A percentile compares a stretch with the other conserved stretches of the same genome.
Evolutionary conservation across 2,329 filamentous ascomycete genomes (phyloP).

Genomic region (Dactylellina sp.): DNA sequence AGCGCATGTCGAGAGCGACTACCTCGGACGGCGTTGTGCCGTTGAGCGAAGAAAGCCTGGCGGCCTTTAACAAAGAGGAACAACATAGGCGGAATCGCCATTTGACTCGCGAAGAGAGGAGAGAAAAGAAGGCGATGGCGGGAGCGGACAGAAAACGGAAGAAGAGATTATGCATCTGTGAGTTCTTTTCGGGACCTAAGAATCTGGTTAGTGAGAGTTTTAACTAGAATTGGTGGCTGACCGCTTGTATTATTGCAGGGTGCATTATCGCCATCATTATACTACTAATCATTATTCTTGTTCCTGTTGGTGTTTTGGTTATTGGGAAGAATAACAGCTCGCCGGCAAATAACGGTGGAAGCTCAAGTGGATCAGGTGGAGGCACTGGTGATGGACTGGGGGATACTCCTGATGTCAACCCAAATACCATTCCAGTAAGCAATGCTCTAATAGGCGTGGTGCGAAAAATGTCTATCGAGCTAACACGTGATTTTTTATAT

Average conservation of each 20-base stretch:
- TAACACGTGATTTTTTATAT: constrained; percentile 39
- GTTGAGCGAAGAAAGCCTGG: constrained; percentile 47
- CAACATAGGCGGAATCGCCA: constrained; percentile 35
- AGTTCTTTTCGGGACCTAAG: constrained; percentile 11
- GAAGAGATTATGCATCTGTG: constrained; percentile 62
- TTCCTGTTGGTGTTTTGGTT: constrained; percentile 66
- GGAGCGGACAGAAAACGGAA: constrained; percentile 61
- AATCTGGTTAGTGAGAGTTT: neutral
- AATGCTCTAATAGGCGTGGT: neutral
- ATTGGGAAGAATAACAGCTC: constrained; percentile 64
- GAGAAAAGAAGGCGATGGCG: constrained; percentile 35
- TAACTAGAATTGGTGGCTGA: neutral
- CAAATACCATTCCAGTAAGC: constrained; percentile 66
- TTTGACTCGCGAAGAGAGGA: constrained; percentile 39
- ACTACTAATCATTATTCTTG: constrained; percentile 66
- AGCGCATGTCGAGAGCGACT: constrained; percentile 16
- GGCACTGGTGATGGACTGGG: constrained; percentile 62
- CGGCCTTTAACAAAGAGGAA: constrained; percentile 54
- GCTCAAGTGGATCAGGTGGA: constrained; percentile 58
- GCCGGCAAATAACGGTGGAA: constrained; percentile 58
- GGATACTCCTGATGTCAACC: constrained; percentile 65
- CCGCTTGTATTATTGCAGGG: constrained; percentile 44
- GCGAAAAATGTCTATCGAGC: constrained; percentile 1
- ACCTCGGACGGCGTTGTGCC: constrained; percentile 44
- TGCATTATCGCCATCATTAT: constrained; percentile 64